Evolutionary conservation across 495 filamentous ascomycete genomes (phyloP), one percentile per base, ranked within the genome.

Genomic region (Hypoxylon rickii): DNA sequence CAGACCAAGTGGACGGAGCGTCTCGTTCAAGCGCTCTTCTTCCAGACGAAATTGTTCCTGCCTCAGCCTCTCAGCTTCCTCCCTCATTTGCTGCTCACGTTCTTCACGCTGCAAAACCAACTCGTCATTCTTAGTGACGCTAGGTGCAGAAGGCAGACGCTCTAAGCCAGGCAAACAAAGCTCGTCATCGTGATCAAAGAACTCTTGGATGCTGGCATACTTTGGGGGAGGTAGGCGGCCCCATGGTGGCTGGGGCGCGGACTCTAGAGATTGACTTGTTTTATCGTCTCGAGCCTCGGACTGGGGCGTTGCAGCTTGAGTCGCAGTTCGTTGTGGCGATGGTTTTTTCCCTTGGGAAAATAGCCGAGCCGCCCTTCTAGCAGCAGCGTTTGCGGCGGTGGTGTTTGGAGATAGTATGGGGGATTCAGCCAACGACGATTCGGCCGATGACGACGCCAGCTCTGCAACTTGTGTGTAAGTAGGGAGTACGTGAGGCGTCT

Each of bases 91-190:
- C n/a, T n/a, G n/a, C n/a, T n/a, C n/a, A n/a, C 66, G 63, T 47
- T 64, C 59, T 44, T 58, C 41, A 6, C 57, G 49, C 39, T 63
- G 49, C 3, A 41, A 43, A 40, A 61, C 64, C 8, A 68, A 22
- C 26, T 56, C 44, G 15, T 50, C 33, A 20, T 60, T 51, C 56
- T 68, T 68, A 3, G 24, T 20, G 16, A 29, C 32, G 16, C 56
- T 65, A 2, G 56, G 48, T 7, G 47, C 32, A 0, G 64, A 39
- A 7, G 19, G 26, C 12, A 56, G 41, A 18, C 42, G 34, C 24
- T 55, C 63, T 15, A 58, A 43, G 29, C 65, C 65, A 19, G 66
- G 66, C 19, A 68, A 42, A 15, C 58, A 61, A 36, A 60, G 24
- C 12, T 55, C 46, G 7, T 61, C 24, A 26, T 68, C 63, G 5